Conservation (phyloP, 1,139 yeast species). For the Yamadazyma pseudoaaseri region DNA sequence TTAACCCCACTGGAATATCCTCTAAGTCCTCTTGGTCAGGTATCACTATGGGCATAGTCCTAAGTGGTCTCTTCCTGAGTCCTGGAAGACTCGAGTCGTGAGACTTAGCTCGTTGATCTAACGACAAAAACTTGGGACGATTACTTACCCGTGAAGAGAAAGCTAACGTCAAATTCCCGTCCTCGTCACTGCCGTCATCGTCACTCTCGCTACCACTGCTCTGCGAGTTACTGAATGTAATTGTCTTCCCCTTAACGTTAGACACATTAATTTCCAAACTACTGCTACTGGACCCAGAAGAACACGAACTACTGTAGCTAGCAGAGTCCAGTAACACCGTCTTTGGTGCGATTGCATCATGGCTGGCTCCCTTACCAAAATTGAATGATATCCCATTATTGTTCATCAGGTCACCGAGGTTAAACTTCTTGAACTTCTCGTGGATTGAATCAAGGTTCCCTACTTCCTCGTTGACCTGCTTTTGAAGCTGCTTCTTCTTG, state of each 20-base stretch:
- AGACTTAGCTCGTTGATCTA: conserved; percentile 39
- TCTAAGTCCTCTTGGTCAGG: conserved; percentile 36
- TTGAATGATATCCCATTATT: conserved; percentile 15
- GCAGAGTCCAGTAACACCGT: conserved; percentile 10
- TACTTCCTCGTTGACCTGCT: conserved; percentile 4
- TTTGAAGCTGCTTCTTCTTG: conserved; percentile 11
- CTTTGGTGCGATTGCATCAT: conserved; percentile 23
- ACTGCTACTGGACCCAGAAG: conserved; percentile 1
- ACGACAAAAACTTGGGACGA: conserved; percentile 36
- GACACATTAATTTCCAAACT: conserved; percentile 4
- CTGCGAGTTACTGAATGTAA: neutral
- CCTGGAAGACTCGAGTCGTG: conserved; percentile 43
- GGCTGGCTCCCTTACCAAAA: conserved; percentile 8
- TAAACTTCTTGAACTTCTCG: conserved; percentile 38
- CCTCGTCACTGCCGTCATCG: conserved; percentile 37
- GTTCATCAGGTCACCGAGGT: conserved; percentile 39
- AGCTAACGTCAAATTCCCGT: conserved; percentile 53
- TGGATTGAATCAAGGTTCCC: conserved; percentile 18
- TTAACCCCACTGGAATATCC: conserved; percentile 43
- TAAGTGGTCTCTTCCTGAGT: conserved; percentile 9
- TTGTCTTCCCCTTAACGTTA: neutral
- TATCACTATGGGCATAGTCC: conserved; percentile 9
- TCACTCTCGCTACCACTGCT: conserved; percentile 21
- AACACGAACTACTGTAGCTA: conserved; percentile 1
- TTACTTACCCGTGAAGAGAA: conserved; percentile 43